Evolutionary conservation across 345 rosid species (phyloP).

Genomic region (Camelina laxa): DNA sequence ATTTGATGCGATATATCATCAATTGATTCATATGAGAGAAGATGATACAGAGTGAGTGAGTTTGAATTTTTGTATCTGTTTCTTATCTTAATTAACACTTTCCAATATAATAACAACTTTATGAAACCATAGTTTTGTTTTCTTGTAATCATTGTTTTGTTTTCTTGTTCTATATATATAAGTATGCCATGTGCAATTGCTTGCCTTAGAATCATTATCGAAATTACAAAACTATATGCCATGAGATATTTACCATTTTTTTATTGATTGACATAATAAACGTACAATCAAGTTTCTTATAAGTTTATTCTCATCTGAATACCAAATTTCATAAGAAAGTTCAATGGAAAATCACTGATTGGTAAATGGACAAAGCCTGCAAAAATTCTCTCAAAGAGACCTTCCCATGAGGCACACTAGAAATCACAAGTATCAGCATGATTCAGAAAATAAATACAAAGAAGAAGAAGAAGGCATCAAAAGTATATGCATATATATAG

Average conservation of each 20-base stretch:
- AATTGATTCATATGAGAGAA: slow-evolving; percentile 20
- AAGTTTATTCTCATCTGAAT: neutral
- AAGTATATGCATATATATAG: slow-evolving; percentile 25
- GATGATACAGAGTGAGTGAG: slow-evolving; percentile 31
- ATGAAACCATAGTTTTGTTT: slow-evolving; percentile 8
- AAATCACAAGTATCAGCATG: slow-evolving; percentile 21
- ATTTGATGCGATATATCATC: slow-evolving; percentile 32
- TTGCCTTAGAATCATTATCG: neutral
- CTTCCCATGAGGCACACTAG: slow-evolving; percentile 22
- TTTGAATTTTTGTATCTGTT: slow-evolving; percentile 26
- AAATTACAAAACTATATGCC: neutral
- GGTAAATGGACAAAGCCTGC: neutral
- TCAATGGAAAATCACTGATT: neutral
- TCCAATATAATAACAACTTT: slow-evolving; percentile 20
- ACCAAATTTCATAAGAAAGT: slow-evolving; percentile 6
- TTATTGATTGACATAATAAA: no score
- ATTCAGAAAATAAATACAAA: slow-evolving; percentile 21
- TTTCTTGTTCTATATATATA: neutral
- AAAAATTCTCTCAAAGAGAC: slow-evolving; percentile 2
- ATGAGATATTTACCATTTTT: neutral
- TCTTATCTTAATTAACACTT: neutral
- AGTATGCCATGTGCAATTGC: neutral
- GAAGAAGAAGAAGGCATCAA: slow-evolving; percentile 16
- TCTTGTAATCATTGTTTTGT: slow-evolving; percentile 7
- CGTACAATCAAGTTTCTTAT: neutral